Percentiles rank a stretch among this genome's conserved stretches.
Conservation (phyloP, 768 basidiomycete species). For the Lenzites betulinus region DNA sequence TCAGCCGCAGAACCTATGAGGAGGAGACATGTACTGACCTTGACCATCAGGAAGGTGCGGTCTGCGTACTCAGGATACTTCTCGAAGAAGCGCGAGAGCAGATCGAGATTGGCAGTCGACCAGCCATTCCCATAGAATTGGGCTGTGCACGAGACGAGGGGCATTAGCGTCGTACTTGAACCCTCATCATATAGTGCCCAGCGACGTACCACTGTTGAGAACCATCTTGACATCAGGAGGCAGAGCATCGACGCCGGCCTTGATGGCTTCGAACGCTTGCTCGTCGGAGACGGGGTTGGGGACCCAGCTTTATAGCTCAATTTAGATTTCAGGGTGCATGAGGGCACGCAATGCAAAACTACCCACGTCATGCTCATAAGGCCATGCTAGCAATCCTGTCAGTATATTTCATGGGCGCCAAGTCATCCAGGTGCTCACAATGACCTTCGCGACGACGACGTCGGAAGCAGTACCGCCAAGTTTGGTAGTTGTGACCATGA, state of each 20-base stretch:
- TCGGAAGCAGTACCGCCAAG: constrained; percentile 43
- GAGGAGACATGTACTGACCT: constrained; percentile 34
- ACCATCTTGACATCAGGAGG: constrained; percentile 49
- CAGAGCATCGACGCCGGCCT: constrained; percentile 45
- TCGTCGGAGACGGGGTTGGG: constrained; percentile 52
- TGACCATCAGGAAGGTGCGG: constrained; percentile 49
- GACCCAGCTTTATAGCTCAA: constrained; percentile 31
- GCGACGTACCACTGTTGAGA: constrained; percentile 47
- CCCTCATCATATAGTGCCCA: background rate
- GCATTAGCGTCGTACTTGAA: constrained; percentile 13
- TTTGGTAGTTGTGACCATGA: constrained; percentile 35
- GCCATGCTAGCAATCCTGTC: constrained; percentile 38
- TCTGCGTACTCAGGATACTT: constrained; percentile 46
- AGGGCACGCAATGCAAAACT: background rate
- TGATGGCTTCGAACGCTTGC: constrained; percentile 62
- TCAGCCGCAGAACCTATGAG: too few relatives aligned
- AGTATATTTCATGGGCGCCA: background rate
- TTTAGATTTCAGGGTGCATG: background rate
- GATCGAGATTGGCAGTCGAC: constrained; percentile 45
- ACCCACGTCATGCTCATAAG: constrained; percentile 59
- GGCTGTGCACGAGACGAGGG: constrained; percentile 29
- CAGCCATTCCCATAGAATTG: constrained; percentile 56
- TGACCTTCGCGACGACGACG: constrained; percentile 41
- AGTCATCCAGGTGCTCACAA: constrained; percentile 34
- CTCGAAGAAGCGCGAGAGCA: constrained; percentile 52